These are phyloP conservation scores for Lodderomyces metapsilosis DNA, from an alignment of 1,139 yeast genomes.

Conservation along the genomic window DNA sequence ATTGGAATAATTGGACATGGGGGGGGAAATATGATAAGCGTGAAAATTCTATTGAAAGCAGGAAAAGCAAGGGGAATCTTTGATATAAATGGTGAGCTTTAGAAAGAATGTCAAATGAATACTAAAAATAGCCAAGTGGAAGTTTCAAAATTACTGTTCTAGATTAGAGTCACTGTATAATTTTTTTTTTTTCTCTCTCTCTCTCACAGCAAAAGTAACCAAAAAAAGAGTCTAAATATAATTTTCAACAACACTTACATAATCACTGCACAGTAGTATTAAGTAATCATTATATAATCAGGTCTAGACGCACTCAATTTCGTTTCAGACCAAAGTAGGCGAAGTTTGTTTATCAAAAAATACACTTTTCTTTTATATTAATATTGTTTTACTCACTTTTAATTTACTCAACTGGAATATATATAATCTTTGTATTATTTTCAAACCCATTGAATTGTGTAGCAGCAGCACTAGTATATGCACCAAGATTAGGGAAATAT, in stretches of 20 bases:
- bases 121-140: no score
- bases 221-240: background rate
- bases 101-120: no score
- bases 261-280: background rate
- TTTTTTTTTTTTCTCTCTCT: no score
- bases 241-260: background rate
- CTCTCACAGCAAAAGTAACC: no score
- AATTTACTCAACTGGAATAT: conserved; percentile 34
- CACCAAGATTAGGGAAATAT: conserved; percentile 81
- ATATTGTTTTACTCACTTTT: no score
- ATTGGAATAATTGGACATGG: background rate
- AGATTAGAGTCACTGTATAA: no score
- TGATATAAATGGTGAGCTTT: no score
- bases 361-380: no score
- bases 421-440: conserved; percentile 52
- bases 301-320: conserved; percentile 1
- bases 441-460: conserved; percentile 87
- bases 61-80: no score
- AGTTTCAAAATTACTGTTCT: no score
- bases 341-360: background rate
- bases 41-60: background rate
- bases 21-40: background rate
- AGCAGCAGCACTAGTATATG: conserved; percentile 91
- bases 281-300: background rate
- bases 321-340: no score